These are phyloP conservation scores for Posidonia australis DNA, from an alignment of 106 monocot species.

Conservation along the genomic window DNA sequence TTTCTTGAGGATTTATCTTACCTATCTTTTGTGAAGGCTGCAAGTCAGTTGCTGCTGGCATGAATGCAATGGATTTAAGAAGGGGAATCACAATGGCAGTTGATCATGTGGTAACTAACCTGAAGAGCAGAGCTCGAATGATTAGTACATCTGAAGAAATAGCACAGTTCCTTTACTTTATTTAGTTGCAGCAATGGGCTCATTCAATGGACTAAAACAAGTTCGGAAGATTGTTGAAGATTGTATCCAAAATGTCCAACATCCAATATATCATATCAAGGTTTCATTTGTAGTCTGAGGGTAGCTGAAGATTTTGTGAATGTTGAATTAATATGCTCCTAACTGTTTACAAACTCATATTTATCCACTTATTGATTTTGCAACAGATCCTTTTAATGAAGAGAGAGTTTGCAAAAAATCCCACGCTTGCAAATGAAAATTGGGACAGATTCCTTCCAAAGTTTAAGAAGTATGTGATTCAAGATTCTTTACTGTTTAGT, in stretches of 20 bases:
- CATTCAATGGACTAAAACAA: slow-evolving; percentile 95
- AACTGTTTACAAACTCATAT: neutral
- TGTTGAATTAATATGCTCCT: neutral
- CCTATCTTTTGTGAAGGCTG: no score
- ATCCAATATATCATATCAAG: slow-evolving; percentile 98
- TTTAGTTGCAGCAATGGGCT: slow-evolving; percentile 97
- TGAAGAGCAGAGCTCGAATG: no score
- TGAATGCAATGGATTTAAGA: no score
- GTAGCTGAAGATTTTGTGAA: no score
- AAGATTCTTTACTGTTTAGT: neutral
- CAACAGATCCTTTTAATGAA: slow-evolving; percentile 82
- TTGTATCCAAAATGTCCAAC: slow-evolving; percentile 80
- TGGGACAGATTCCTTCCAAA: slow-evolving; percentile 99
- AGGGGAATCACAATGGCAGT: no score
- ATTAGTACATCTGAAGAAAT: no score
- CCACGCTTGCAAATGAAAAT: slow-evolving; percentile 80
- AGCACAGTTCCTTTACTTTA: no score
- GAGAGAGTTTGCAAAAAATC: slow-evolving; percentile 89
- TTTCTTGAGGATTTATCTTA: no score
- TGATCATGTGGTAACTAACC: no score
- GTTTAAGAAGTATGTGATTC: slow-evolving; percentile 74
- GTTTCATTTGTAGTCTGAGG: slow-evolving; percentile 18
- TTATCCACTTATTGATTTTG: neutral
- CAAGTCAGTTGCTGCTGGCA: no score
- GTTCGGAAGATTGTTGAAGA: slow-evolving; percentile 90